phyloP scores from a whole-genome alignment of 2,329 filamentous ascomycete genomes.

The Trichoderma atrobrunneum region DNA sequence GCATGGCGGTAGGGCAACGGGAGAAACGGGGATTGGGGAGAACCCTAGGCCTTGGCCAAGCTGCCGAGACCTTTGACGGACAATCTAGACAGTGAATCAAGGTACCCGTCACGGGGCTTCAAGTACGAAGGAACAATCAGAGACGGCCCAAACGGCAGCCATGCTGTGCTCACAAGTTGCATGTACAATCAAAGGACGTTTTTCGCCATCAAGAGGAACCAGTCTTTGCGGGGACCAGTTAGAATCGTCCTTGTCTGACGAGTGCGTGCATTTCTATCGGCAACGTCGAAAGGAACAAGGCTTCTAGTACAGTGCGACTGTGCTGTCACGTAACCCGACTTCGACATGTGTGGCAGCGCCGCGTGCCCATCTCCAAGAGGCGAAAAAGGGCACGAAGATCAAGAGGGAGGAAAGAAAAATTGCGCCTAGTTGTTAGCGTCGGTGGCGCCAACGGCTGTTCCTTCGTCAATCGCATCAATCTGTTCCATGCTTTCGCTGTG shows the following conservation, averaged over 20 bases:
- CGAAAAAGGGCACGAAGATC: neutral
- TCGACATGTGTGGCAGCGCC: conserved; percentile 3
- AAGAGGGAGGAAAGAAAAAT: neutral
- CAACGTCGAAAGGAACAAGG: neutral
- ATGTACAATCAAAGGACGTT: neutral
- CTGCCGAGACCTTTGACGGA: neutral
- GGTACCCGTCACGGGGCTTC: neutral
- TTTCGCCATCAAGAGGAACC: neutral
- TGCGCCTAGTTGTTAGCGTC: neutral
- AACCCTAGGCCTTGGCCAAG: conserved; percentile 16
- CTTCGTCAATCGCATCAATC: neutral
- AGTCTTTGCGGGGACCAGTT: conserved; percentile 3
- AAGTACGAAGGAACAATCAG: neutral
- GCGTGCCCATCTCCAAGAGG: neutral
- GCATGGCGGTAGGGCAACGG: conserved; percentile 20
- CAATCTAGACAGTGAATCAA: neutral
- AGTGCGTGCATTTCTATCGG: conserved; percentile 2
- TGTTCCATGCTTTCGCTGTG: neutral
- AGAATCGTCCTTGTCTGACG: neutral
- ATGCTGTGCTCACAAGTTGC: neutral
- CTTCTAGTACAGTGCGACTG: neutral
- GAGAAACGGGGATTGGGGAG: conserved; percentile 13
- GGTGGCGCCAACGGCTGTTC: neutral
- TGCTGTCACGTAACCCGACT: neutral
- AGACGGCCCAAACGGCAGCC: neutral